phyloP scores from a whole-genome alignment of 179 eudicot species.

The Sideroxylon spinosum region DNA sequence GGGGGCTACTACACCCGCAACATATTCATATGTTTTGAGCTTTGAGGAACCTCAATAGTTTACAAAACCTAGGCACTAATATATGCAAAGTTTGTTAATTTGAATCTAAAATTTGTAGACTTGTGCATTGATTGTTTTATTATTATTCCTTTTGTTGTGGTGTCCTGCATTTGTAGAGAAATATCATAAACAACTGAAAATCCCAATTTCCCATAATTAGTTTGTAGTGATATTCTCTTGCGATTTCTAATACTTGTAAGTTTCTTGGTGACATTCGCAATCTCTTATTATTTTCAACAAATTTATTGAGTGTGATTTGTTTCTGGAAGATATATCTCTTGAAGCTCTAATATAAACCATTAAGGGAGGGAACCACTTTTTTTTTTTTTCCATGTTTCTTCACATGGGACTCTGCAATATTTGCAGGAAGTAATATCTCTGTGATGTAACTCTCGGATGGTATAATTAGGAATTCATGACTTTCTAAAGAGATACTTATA shows the following conservation, averaged over 20 bases:
- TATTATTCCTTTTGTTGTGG: neutral
- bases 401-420: conserved; percentile 79
- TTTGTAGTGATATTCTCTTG: neutral
- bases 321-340: conserved; percentile 61
- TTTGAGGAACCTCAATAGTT: neutral
- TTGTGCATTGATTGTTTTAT: neutral
- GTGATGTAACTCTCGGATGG: neutral
- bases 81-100: neutral
- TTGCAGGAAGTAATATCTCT: conserved; percentile 41
- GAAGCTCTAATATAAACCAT: conserved; percentile 67
- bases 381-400: conserved; percentile 92
- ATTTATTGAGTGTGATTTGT: conserved; percentile 78
- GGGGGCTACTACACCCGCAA: neutral
- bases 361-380: conserved; percentile 83
- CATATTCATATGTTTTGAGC: neutral
- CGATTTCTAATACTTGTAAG: conserved; percentile 10
- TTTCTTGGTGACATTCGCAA: conserved; percentile 6
- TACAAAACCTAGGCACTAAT: neutral
- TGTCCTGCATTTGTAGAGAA: neutral
- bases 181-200: neutral
- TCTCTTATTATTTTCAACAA: conserved; percentile 39
- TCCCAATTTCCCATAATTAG: neutral
- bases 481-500: neutral
- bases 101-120: too few species aligned
- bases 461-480: neutral